These are phyloP conservation scores for Eimeria praecox DNA, from an alignment of 169 alveolate genomes.

Conservation along the genomic window DNA sequence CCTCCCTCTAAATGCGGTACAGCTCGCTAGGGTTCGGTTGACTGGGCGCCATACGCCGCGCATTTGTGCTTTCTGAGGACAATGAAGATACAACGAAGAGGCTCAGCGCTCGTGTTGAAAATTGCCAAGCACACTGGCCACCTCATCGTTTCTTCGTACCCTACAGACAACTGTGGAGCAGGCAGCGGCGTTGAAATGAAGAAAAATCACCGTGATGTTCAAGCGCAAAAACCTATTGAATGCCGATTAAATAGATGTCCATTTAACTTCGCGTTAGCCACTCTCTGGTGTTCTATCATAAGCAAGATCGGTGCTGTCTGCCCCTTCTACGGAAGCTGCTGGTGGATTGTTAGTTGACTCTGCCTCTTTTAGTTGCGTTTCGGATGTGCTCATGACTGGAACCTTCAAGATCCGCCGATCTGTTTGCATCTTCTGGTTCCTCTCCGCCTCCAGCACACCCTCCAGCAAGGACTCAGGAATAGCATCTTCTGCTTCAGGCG, in stretches of 20 bases:
- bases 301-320: neutral
- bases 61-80: neutral
- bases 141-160: neutral
- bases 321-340: neutral
- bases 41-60: neutral
- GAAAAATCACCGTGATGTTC: neutral
- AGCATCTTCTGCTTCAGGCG: neutral
- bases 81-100: neutral
- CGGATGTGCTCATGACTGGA: neutral
- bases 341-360: neutral
- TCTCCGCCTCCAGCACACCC: slow-evolving; percentile 66
- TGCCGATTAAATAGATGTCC: neutral
- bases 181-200: neutral
- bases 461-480: slow-evolving; percentile 60
- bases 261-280: neutral
- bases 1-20: neutral
- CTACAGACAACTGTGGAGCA: neutral
- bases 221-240: neutral
- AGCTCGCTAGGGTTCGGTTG: neutral
- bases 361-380: neutral
- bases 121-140: neutral
- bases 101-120: neutral
- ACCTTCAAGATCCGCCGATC: neutral
- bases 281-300: neutral
- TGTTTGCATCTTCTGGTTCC: slow-evolving; percentile 50